These are phyloP conservation scores for Phanerochaete carnosa DNA, from an alignment of 768 basidiomycete species.

Conservation along the genomic window DNA sequence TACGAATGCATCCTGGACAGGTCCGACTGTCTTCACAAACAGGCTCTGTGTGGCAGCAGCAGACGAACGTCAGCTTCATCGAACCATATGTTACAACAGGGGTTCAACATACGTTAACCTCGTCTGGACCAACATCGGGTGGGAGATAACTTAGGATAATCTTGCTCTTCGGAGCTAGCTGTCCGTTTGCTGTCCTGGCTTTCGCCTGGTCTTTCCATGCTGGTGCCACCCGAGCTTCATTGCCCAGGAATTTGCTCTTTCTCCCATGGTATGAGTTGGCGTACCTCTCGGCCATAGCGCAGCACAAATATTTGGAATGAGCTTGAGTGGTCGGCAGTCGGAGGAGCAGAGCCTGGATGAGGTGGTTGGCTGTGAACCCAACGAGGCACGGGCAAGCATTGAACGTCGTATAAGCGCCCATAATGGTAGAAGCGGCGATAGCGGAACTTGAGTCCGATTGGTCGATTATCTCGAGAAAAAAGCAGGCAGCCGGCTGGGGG, in stretches of 20 bases:
- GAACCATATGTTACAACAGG: not conserved
- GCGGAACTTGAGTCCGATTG: too few species aligned
- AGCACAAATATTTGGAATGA: too few species aligned
- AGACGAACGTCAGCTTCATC: not conserved
- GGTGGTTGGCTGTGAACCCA: too few species aligned
- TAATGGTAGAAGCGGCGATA: too few species aligned
- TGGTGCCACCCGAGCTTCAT: constrained; percentile 45
- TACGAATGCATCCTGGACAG: constrained; percentile 65
- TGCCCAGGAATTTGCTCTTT: constrained; percentile 58
- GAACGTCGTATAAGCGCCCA: too few species aligned
- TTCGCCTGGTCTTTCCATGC: constrained; percentile 50
- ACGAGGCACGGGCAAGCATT: too few species aligned
- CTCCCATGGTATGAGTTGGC: constrained; percentile 44
- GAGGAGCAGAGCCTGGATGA: too few species aligned
- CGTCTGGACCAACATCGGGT: constrained; percentile 62
- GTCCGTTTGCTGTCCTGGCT: not conserved
- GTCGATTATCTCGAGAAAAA: too few species aligned
- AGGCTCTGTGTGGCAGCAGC: constrained; percentile 49
- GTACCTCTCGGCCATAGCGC: not conserved
- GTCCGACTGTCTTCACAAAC: constrained; percentile 74
- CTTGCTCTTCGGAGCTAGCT: constrained; percentile 40
- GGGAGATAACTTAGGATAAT: constrained; percentile 67
- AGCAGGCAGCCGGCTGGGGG: too few species aligned
- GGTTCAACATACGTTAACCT: constrained; percentile 53
- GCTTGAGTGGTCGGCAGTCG: too few species aligned